Percentiles rank a stretch among this genome's conserved stretches.
phyloP scores from a whole-genome alignment of 306 rosid genomes.

The Cyamopsis tetragonoloba region DNA sequence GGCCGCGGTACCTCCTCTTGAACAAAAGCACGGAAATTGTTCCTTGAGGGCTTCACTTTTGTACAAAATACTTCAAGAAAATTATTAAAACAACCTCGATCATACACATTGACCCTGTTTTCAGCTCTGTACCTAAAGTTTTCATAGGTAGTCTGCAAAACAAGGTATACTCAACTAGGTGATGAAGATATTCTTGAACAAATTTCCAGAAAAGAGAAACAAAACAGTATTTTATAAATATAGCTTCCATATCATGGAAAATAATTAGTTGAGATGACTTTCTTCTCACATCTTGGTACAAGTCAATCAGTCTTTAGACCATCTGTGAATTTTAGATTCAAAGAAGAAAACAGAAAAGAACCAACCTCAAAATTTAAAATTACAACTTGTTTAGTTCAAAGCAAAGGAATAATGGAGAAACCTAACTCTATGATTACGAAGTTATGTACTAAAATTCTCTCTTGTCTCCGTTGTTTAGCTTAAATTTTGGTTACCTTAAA shows the following conservation, averaged over 20 bases:
- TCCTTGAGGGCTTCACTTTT: constrained; percentile 67
- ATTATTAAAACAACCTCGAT: constrained; percentile 69
- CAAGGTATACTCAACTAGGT: not conserved
- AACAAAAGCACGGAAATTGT: constrained; percentile 72
- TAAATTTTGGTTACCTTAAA: not conserved
- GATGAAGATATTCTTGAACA: constrained; percentile 11
- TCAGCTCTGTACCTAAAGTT: constrained; percentile 83
- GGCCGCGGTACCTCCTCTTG: constrained; percentile 71
- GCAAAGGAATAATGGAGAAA: not conserved
- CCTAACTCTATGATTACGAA: not conserved
- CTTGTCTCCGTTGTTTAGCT: not conserved
- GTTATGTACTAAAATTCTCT: not conserved
- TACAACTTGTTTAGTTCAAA: not conserved
- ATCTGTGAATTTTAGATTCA: not conserved
- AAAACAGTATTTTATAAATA: not conserved
- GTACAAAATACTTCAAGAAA: constrained; percentile 84
- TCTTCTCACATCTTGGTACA: not conserved
- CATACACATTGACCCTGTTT: constrained; percentile 56
- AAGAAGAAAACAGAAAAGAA: not conserved
- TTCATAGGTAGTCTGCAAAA: constrained; percentile 88
- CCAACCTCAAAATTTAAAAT: not conserved
- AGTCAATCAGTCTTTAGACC: not conserved
- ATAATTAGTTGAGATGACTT: not conserved
- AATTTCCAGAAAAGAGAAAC: constrained; percentile 9
- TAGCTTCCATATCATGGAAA: not conserved